phyloP scores from a whole-genome alignment of 192 early-diverging fungal species.

The Geosiphon pyriformis region DNA sequence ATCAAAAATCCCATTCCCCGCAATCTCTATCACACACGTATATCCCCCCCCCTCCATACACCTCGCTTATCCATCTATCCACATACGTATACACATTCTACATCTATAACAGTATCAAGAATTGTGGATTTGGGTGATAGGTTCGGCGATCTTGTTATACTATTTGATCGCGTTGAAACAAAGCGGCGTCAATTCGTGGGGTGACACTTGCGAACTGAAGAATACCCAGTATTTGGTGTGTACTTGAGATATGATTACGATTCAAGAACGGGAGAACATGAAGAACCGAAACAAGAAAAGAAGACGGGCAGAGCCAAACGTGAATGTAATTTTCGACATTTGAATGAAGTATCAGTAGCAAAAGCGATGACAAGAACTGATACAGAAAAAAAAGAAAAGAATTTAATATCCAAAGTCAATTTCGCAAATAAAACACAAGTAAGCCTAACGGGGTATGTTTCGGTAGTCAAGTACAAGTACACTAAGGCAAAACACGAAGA shows the following conservation, averaged over 20 bases:
- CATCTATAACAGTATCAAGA: neutral
- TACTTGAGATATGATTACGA: slow-evolving; percentile 4
- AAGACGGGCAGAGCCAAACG: too few species aligned
- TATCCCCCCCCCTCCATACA: neutral
- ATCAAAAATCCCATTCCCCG: neutral
- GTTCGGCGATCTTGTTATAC: slow-evolving; percentile 15
- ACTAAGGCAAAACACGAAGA: too few species aligned
- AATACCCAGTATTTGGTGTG: slow-evolving; percentile 14
- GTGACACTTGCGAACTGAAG: slow-evolving; percentile 21
- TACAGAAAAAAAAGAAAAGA: too few species aligned
- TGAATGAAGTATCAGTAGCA: too few species aligned
- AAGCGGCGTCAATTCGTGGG: neutral
- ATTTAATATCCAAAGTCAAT: too few species aligned
- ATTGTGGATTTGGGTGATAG: slow-evolving; percentile 23
- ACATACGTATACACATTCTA: neutral
- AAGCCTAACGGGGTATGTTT: too few species aligned
- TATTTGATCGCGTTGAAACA: slow-evolving; percentile 15
- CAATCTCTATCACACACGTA: neutral
- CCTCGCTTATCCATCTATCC: neutral
- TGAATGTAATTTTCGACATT: too few species aligned
- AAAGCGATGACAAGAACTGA: too few species aligned
- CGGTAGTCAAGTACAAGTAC: too few species aligned
- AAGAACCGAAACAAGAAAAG: too few species aligned
- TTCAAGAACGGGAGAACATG: too few species aligned
- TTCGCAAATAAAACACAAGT: too few species aligned